A percentile compares a stretch with the other conserved stretches of the same genome.
phyloP scores from a whole-genome alignment of 441 rosid species.

The Cnidoscolus chayamansa region DNA sequence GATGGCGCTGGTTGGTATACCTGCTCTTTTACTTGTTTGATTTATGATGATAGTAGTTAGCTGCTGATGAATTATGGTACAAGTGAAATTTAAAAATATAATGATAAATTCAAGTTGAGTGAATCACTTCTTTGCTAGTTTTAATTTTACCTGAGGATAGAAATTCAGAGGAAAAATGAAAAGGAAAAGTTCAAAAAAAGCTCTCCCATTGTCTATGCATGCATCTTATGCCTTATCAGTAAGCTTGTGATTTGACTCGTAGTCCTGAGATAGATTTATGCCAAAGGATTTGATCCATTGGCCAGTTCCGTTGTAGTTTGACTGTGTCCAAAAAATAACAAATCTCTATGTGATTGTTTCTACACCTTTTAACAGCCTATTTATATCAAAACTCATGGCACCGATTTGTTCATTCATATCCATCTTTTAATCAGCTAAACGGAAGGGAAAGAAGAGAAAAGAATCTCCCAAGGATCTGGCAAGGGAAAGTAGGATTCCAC shows the following conservation, averaged over 20 bases:
- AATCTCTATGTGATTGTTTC: constrained; percentile 1
- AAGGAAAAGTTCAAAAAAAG: background rate
- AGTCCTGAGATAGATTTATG: background rate
- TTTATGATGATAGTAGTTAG: constrained; percentile 5
- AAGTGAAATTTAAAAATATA: background rate
- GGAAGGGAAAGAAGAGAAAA: constrained; percentile 75
- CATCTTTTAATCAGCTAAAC: constrained; percentile 52
- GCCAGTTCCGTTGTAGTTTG: constrained; percentile 6
- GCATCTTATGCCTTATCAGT: background rate
- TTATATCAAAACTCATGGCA: background rate
- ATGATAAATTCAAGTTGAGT: background rate
- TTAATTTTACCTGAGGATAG: background rate
- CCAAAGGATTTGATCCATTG: background rate
- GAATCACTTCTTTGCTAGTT: background rate
- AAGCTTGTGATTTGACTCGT: background rate
- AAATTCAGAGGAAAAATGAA: background rate
- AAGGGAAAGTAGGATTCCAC: constrained; percentile 63
- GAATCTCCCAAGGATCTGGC: constrained; percentile 59
- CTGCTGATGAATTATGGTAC: background rate
- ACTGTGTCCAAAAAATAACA: constrained; percentile 1
- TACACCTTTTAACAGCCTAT: constrained; percentile 1
- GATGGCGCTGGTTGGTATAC: constrained; percentile 41
- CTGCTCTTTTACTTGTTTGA: constrained; percentile 6
- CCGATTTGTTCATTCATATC: constrained; percentile 14
- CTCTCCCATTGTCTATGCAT: background rate